phyloP scores from a whole-genome alignment of 331 rosid genomes.

The Malus hybrid region DNA sequence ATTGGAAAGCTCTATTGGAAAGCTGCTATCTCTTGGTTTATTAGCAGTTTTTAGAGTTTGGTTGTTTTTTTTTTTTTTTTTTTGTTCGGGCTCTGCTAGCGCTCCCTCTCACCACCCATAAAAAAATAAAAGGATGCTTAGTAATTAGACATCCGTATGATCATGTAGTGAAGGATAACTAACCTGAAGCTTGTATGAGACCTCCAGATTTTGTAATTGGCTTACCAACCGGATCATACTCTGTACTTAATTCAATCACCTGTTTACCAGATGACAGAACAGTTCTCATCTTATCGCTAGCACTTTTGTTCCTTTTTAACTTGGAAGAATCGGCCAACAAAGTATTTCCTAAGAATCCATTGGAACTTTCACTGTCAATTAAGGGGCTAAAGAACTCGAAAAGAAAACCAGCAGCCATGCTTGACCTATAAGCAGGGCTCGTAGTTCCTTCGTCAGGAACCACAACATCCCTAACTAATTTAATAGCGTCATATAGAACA shows the following conservation, averaged over 20 bases:
- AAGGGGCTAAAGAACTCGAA: slow-evolving; percentile 62
- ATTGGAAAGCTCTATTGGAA: no score
- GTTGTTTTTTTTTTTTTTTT: no score
- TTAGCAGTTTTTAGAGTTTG: no score
- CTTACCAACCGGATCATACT: slow-evolving; percentile 64
- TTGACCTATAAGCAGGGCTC: slow-evolving; percentile 48
- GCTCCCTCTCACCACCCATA: no score
- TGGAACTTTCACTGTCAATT: slow-evolving; percentile 22
- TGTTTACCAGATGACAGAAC: slow-evolving; percentile 64
- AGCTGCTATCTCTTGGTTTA: no score
- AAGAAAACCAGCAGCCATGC: slow-evolving; percentile 71
- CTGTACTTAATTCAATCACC: slow-evolving; percentile 35
- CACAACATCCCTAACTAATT: slow-evolving; percentile 35
- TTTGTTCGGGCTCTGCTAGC: no score
- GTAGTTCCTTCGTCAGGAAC: slow-evolving; percentile 52
- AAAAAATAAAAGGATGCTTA: neutral
- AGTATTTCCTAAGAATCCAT: slow-evolving; percentile 7
- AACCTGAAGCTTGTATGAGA: slow-evolving; percentile 84
- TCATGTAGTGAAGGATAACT: neutral
- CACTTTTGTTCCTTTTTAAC: slow-evolving; percentile 16
- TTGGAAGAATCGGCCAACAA: slow-evolving; percentile 7
- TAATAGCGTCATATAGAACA: slow-evolving; percentile 50
- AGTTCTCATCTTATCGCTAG: slow-evolving; percentile 11
- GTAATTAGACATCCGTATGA: neutral
- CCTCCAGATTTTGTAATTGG: slow-evolving; percentile 66